These are phyloP conservation scores for Beta lomatogona DNA, from an alignment of 179 eudicot genomes.

Conservation along the genomic window DNA sequence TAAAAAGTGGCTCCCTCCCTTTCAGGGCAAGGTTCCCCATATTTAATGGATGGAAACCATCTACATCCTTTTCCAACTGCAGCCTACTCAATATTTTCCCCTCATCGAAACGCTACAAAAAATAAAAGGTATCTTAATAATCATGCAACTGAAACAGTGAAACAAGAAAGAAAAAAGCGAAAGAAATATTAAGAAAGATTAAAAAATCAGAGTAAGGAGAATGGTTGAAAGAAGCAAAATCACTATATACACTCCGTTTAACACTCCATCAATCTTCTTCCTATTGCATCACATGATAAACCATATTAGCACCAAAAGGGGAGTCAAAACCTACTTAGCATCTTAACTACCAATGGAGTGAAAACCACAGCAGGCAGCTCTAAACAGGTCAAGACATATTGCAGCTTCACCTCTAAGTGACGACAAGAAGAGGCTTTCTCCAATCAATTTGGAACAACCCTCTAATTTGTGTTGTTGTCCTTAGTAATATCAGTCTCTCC, in stretches of 20 bases:
- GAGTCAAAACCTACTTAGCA: not conserved
- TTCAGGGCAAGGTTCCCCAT: slow-evolving; percentile 81
- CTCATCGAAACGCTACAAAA: slow-evolving; percentile 66
- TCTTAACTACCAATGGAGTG: not conserved
- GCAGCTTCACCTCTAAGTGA: not conserved
- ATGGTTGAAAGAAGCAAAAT: not conserved
- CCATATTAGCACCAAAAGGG: not conserved
- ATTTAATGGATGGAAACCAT: slow-evolving; percentile 88
- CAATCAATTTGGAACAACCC: not conserved
- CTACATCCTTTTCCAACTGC: slow-evolving; percentile 78
- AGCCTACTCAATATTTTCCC: slow-evolving; percentile 59
- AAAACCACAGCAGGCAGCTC: not conserved
- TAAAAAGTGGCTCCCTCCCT: slow-evolving; percentile 83
- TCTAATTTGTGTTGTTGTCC: no score
- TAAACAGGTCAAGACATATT: not conserved
- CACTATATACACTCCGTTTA: not conserved
- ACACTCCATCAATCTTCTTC: not conserved
- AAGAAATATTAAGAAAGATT: not conserved
- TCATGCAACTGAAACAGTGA: not conserved
- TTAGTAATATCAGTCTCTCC: not conserved
- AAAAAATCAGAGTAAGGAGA: not conserved
- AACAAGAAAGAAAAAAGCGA: not conserved
- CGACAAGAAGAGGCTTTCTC: not conserved
- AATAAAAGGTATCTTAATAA: not conserved
- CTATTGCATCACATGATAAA: not conserved